A percentile compares a stretch with the other conserved stretches of the same genome.
Evolutionary conservation across 768 basidiomycete genomes (phyloP).

Genomic region (Amanita rubescens): DNA sequence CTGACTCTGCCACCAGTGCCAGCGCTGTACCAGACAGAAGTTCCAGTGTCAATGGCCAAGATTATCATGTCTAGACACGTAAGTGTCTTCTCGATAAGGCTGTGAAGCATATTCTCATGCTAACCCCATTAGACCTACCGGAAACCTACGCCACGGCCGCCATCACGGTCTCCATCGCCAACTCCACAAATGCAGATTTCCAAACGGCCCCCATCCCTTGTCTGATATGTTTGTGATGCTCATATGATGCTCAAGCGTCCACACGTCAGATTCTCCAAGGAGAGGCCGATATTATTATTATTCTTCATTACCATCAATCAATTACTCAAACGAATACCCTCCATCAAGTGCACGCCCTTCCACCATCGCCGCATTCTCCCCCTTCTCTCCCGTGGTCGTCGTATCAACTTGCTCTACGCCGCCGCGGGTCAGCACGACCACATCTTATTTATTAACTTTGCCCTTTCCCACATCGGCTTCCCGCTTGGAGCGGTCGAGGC

Average conservation of each 20-base stretch:
- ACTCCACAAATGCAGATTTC: constrained; percentile 4
- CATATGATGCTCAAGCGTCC: not conserved
- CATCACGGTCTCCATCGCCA: constrained; percentile 2
- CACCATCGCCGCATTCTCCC: not conserved
- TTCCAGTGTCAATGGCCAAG: constrained; percentile 30
- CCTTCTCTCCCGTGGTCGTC: not conserved
- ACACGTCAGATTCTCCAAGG: not conserved
- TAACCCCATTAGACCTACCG: constrained; percentile 3
- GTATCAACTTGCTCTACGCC: not conserved
- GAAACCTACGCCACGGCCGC: constrained; percentile 1
- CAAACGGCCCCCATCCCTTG: not conserved
- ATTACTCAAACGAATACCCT: constrained; percentile 4
- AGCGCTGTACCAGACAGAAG: constrained; percentile 24
- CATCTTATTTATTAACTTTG: not conserved
- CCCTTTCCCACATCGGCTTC: not conserved
- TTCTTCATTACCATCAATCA: not conserved
- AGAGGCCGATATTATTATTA: constrained; percentile 2
- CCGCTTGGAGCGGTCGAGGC: constrained; percentile 3
- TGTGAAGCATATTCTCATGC: not conserved
- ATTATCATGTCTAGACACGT: constrained; percentile 33
- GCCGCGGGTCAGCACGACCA: not conserved
- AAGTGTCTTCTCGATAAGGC: constrained; percentile 5
- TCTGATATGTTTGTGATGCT: not conserved
- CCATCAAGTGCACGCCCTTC: not conserved
- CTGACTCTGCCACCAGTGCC: constrained; percentile 17